These are phyloP conservation scores for Colletotrichum orbiculare DNA, from an alignment of 2,329 filamentous ascomycete species.

Conservation along the genomic window DNA sequence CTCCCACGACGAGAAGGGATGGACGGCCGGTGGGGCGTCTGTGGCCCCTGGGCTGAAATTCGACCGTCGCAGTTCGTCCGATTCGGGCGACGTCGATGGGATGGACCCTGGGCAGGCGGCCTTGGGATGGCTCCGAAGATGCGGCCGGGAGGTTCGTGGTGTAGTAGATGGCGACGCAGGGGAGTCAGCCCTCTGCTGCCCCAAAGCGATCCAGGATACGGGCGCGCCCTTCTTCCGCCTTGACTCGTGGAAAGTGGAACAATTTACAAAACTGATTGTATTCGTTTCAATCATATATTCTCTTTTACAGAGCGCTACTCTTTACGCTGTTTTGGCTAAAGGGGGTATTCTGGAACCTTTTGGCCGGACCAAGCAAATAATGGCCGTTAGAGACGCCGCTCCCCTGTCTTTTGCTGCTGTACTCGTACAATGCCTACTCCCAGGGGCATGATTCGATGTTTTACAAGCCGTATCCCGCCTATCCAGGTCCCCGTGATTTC, in stretches of 20 bases:
- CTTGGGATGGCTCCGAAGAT: background rate
- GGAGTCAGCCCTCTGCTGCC: too few species aligned
- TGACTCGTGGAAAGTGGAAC: conserved; percentile 19
- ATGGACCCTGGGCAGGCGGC: background rate
- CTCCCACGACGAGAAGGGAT: background rate
- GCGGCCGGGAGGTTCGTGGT: background rate
- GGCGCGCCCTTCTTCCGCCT: too few species aligned
- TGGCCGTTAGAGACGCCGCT: conserved; percentile 17
- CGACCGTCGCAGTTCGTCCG: conserved; percentile 26
- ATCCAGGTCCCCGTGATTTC: too few species aligned
- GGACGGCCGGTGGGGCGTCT: background rate
- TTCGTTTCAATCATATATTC: conserved; percentile 15
- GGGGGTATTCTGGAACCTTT: conserved; percentile 27
- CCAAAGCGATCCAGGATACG: too few species aligned
- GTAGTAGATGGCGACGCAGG: too few species aligned
- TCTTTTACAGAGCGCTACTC: background rate
- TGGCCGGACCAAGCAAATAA: background rate
- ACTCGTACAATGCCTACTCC: conserved; percentile 27
- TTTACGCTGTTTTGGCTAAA: background rate
- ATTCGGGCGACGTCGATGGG: background rate
- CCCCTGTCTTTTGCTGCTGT: conserved; percentile 9
- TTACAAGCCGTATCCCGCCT: too few species aligned
- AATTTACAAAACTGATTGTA: conserved; percentile 9
- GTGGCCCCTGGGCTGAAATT: conserved; percentile 15
- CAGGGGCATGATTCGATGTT: background rate